Evolutionary conservation across 257 asterid genomes (phyloP).

Genomic region (Echium plantagineum): DNA sequence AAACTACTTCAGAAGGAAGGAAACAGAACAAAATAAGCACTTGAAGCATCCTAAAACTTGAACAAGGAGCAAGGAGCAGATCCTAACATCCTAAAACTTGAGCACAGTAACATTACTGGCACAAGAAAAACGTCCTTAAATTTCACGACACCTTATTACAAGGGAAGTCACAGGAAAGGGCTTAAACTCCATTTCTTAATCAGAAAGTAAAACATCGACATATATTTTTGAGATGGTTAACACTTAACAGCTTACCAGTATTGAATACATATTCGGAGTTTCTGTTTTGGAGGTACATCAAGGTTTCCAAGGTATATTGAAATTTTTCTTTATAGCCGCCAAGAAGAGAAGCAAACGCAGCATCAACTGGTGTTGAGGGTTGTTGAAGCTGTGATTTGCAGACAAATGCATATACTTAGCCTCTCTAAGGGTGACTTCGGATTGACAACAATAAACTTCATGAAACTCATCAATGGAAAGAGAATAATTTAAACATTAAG

Average conservation of each 20-base stretch:
- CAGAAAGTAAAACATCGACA: neutral
- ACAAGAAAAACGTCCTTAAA: too few species aligned
- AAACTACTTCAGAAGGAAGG: too few species aligned
- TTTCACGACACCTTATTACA: neutral
- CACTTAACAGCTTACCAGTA: conserved; percentile 61
- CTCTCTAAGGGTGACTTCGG: neutral
- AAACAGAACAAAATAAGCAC: too few species aligned
- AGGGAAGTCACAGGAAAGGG: neutral
- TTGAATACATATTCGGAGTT: conserved; percentile 75
- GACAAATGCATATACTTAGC: conserved; percentile 1
- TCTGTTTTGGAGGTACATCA: conserved; percentile 56
- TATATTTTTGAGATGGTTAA: too few species aligned
- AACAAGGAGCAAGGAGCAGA: too few species aligned
- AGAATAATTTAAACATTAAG: neutral
- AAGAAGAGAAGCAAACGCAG: conserved; percentile 44
- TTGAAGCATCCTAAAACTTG: too few species aligned
- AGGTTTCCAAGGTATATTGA: conserved; percentile 32
- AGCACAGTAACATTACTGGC: too few species aligned
- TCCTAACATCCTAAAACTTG: too few species aligned
- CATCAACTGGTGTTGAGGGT: conserved; percentile 34
- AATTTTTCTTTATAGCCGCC: conserved; percentile 50
- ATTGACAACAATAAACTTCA: neutral
- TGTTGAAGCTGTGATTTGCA: conserved; percentile 38
- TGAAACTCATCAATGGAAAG: neutral
- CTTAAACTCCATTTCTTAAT: neutral